Evolutionary conservation across 2,329 filamentous ascomycete genomes (phyloP).

Genomic region (Penicillium hesseltinei): DNA sequence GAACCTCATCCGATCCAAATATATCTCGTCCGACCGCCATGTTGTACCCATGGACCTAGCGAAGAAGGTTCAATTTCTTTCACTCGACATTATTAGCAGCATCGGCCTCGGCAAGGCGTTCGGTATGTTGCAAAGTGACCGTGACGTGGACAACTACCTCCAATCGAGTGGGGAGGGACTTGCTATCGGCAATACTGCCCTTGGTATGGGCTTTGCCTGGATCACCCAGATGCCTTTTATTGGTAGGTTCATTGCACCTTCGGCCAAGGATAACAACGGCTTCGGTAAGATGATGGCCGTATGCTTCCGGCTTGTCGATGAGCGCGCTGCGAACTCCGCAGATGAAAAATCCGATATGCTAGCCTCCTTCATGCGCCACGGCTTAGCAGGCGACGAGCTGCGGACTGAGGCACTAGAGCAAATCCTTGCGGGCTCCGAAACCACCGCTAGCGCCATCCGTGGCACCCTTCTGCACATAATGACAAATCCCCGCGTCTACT

Average conservation of each 20-base stretch:
- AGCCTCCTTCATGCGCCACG: constrained; percentile 30
- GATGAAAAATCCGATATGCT: constrained; percentile 28
- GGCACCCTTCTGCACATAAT: constrained; percentile 16
- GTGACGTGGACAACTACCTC: constrained; percentile 44
- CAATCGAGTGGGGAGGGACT: constrained; percentile 34
- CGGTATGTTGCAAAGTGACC: constrained; percentile 46
- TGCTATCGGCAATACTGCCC: constrained; percentile 12
- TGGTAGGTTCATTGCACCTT: constrained; percentile 18
- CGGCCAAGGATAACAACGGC: constrained; percentile 21
- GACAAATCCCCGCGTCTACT: constrained; percentile 17
- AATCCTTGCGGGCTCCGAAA: constrained; percentile 23
- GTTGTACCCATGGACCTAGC: constrained; percentile 46
- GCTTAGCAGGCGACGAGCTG: constrained; percentile 16
- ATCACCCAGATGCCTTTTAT: constrained; percentile 16
- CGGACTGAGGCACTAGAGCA: constrained; percentile 19
- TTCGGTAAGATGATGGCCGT: constrained; percentile 25
- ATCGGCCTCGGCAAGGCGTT: constrained; percentile 53
- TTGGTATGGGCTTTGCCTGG: constrained; percentile 19
- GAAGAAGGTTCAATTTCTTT: constrained; percentile 53
- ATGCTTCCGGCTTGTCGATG: constrained; percentile 18
- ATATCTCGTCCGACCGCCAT: constrained; percentile 35
- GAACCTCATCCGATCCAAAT: constrained; percentile 49
- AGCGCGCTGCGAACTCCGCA: constrained; percentile 19
- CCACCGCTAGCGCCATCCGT: constrained; percentile 18
- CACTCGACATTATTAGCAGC: constrained; percentile 56